Conservation (phyloP, 805 yeast species). For the Myxozyma melibiosi region DNA sequence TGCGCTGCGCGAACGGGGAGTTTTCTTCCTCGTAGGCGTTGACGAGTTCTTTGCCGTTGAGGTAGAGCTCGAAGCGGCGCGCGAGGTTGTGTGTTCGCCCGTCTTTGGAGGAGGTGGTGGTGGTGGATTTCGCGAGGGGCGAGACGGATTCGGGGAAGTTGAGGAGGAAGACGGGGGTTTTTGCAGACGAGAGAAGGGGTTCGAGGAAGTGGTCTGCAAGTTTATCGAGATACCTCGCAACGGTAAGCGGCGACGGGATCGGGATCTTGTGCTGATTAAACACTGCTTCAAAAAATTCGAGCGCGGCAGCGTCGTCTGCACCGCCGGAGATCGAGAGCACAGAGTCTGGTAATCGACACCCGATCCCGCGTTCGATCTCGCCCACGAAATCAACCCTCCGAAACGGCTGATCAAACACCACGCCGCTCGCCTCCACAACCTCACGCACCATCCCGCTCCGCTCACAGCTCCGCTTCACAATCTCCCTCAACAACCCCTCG, state of each 20-base stretch:
- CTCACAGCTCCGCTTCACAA: constrained; percentile 40
- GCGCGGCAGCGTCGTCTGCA: constrained; percentile 1
- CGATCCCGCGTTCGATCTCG: constrained; percentile 59
- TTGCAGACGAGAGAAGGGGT: constrained; percentile 49
- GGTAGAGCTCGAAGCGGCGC: constrained; percentile 80
- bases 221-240: constrained; percentile 64
- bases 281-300: constrained; percentile 47
- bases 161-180: constrained; percentile 68
- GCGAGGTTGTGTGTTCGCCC: constrained; percentile 50
- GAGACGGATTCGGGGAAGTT: constrained; percentile 86
- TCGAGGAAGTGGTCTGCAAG: constrained; percentile 67
- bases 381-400: constrained; percentile 64
- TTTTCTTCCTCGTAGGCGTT: constrained; percentile 98
- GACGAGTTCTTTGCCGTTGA: constrained; percentile 76
- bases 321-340: constrained; percentile 43
- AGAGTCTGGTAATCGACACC: constrained; percentile 50
- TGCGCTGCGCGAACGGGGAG: constrained; percentile 69
- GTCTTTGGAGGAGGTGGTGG: constrained; percentile 7
- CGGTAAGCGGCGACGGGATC: constrained; percentile 41
- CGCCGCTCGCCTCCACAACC: not conserved
- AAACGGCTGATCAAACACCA: constrained; percentile 39
- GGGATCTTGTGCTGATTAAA: constrained; percentile 45
- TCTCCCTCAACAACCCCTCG: constrained; percentile 53
- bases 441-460: constrained; percentile 1
- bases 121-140: constrained; percentile 78